These are phyloP conservation scores for Aspergillus felis DNA, from an alignment of 2,329 filamentous ascomycete species.

Conservation along the genomic window DNA sequence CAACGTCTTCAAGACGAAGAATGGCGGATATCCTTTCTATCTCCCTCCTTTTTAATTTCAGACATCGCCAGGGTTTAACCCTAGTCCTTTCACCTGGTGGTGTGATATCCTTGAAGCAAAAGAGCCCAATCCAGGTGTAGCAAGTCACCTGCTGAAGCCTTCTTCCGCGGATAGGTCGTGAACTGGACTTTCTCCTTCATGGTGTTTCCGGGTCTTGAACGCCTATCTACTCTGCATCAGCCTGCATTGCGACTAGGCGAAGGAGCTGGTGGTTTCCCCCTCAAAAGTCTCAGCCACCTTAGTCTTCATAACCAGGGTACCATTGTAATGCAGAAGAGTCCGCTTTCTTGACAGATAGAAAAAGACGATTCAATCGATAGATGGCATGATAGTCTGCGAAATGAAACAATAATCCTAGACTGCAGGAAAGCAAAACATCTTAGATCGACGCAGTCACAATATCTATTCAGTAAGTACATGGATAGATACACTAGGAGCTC, in stretches of 20 bases:
- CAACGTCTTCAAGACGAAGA: constrained; percentile 92
- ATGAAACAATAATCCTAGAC: background rate
- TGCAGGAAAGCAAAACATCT: background rate
- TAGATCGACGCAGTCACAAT: background rate
- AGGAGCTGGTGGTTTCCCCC: background rate
- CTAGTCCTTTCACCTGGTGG: background rate
- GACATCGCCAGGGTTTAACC: background rate
- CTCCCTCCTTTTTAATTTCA: constrained; percentile 73
- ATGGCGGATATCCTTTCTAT: constrained; percentile 89
- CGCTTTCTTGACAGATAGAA: background rate
- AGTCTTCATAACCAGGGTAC: background rate
- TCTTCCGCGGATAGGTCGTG: background rate
- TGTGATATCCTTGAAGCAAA: background rate
- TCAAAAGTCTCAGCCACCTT: background rate
- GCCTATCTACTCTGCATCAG: background rate
- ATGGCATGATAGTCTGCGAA: background rate
- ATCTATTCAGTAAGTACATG: background rate
- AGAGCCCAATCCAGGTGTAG: no score
- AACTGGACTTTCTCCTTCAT: background rate
- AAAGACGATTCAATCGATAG: background rate
- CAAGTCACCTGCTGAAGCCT: background rate
- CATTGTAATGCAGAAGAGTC: background rate
- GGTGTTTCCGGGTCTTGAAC: background rate
- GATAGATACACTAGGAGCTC: background rate
- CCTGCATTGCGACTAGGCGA: background rate